Evolutionary conservation across 108 stramenopile genomes (phyloP).

Genomic region (Nannochloropsis oceanica): DNA sequence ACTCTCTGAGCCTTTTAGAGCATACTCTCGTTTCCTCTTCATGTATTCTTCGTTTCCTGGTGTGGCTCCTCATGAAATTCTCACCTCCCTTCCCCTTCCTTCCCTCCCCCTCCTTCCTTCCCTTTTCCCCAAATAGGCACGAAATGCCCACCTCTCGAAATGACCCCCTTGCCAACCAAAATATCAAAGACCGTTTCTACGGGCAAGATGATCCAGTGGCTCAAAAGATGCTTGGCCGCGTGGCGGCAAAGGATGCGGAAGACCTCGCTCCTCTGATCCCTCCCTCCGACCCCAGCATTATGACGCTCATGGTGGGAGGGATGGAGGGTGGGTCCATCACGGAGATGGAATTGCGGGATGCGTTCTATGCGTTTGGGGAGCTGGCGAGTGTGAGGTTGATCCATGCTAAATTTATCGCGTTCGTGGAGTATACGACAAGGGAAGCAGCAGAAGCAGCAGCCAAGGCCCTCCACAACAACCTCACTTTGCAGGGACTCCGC

Average conservation of each 20-base stretch:
- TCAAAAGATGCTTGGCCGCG: slow-evolving; percentile 47
- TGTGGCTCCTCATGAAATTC: not conserved
- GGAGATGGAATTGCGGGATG: slow-evolving; percentile 12
- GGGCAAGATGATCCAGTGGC: slow-evolving; percentile 83
- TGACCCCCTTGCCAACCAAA: slow-evolving; percentile 74
- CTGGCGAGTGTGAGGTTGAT: slow-evolving; percentile 13
- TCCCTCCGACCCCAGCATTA: slow-evolving; percentile 51
- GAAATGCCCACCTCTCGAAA: slow-evolving; percentile 82
- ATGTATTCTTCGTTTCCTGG: not conserved
- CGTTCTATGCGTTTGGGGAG: slow-evolving; percentile 20
- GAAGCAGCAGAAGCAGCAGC: slow-evolving; percentile 25
- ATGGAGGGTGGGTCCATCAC: slow-evolving; percentile 4
- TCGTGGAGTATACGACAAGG: slow-evolving; percentile 23
- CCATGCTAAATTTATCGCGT: slow-evolving; percentile 9
- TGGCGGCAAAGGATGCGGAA: not conserved
- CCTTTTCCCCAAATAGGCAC: slow-evolving; percentile 43
- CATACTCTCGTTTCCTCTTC: not conserved
- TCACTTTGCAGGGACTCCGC: not conserved
- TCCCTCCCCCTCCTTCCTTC: not conserved
- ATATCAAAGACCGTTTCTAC: slow-evolving; percentile 82
- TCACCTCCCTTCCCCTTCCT: not conserved
- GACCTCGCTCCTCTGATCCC: slow-evolving; percentile 11
- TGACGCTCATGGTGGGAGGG: slow-evolving; percentile 45
- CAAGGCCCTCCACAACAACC: slow-evolving; percentile 7
- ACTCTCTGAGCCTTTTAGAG: not conserved